Conservation (phyloP, 73 alveolate species). For the Tetrahymena elliotti region DNA sequence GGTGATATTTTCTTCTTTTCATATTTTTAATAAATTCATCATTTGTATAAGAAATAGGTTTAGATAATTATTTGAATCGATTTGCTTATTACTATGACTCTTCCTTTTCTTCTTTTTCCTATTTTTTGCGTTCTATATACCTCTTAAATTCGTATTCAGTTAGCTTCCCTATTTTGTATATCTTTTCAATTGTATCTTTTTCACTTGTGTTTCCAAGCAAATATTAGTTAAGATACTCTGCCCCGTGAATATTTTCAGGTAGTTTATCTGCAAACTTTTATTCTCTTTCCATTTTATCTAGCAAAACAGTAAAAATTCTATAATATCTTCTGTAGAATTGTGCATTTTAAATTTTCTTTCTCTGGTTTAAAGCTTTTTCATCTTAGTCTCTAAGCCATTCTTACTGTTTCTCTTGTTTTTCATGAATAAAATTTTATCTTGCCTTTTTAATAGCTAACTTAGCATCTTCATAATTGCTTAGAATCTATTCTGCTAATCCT, state of each 20-base stretch:
- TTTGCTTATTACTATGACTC: background rate
- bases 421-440: background rate
- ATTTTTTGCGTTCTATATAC: background rate
- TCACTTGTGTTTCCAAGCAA: conserved; percentile 9
- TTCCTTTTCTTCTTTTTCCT: background rate
- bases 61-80: background rate
- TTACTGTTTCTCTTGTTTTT: background rate
- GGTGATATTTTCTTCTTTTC: conserved; percentile 24
- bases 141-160: background rate
- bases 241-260: conserved; percentile 12
- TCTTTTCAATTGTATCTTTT: conserved; percentile 8
- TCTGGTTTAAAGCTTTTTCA: background rate
- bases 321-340: background rate
- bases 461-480: background rate
- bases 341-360: background rate
- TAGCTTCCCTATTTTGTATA: background rate
- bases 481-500: background rate
- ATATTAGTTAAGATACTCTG: conserved; percentile 20
- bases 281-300: background rate
- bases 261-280: conserved; percentile 17
- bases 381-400: background rate
- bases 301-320: background rate
- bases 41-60: background rate
- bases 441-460: background rate
- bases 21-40: background rate